These are phyloP conservation scores for Epithemia pelagica DNA, from an alignment of 108 stramenopile genomes.

Conservation along the genomic window DNA sequence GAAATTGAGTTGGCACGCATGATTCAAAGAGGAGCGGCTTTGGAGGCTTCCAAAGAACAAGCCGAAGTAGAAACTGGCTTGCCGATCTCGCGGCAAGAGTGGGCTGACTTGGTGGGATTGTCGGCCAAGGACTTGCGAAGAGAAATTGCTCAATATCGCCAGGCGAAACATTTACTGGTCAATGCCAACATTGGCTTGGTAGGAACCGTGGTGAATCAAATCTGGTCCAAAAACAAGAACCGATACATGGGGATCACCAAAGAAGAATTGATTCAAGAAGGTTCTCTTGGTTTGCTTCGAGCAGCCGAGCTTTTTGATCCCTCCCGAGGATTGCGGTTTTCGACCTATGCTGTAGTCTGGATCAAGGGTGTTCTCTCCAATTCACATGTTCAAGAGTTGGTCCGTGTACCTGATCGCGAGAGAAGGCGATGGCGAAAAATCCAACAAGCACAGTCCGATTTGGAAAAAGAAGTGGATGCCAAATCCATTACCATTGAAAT, in stretches of 20 bases:
- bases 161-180: constrained; percentile 67
- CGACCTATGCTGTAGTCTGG: constrained; percentile 97
- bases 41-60: constrained; percentile 54
- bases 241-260: constrained; percentile 30
- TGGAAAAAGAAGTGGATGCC: constrained; percentile 27
- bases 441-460: constrained; percentile 31
- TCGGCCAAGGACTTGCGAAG: constrained; percentile 45
- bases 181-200: constrained; percentile 77
- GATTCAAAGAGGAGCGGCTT: constrained; percentile 58
- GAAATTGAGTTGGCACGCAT: constrained; percentile 63
- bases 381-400: constrained; percentile 39
- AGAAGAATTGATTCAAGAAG: constrained; percentile 91
- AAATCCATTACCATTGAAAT: constrained; percentile 30
- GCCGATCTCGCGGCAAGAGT: constrained; percentile 41
- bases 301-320: constrained; percentile 94
- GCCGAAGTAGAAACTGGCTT: constrained; percentile 32
- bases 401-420: constrained; percentile 58
- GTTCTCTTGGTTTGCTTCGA: constrained; percentile 81
- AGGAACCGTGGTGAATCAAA: constrained; percentile 56
- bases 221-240: constrained; percentile 22
- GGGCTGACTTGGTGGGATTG: constrained; percentile 54
- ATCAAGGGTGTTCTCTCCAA: constrained; percentile 84
- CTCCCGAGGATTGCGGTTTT: constrained; percentile 76
- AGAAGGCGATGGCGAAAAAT: constrained; percentile 70
- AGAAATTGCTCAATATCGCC: constrained; percentile 51